Evolutionary conservation across 257 asterid species (phyloP).

Genomic region (Cynanchum wilfordii): DNA sequence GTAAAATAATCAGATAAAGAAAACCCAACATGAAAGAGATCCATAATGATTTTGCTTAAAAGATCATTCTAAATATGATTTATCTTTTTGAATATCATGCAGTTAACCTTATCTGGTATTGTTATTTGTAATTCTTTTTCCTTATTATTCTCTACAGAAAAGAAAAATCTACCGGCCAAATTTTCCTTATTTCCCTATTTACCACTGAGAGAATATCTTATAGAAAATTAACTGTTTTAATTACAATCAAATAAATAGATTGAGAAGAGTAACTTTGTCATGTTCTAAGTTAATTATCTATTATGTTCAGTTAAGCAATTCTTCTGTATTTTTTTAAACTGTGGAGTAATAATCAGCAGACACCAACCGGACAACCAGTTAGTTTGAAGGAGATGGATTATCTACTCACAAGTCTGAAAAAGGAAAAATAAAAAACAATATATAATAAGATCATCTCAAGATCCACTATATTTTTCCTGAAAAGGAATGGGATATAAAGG

Average conservation of each 20-base stretch:
- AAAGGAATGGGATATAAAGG: background rate
- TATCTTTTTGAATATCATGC: background rate
- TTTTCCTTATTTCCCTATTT: background rate
- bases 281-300: no score
- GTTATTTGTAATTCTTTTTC: background rate
- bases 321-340: background rate
- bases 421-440: background rate
- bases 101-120: background rate
- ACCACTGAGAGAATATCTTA: background rate
- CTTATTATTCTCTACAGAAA: background rate
- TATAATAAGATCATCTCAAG: background rate
- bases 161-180: background rate
- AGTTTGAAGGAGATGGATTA: slow-evolving; percentile 6
- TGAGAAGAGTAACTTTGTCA: background rate
- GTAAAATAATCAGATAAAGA: background rate
- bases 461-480: background rate
- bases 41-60: background rate
- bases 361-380: background rate
- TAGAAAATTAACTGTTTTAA: background rate
- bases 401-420: background rate
- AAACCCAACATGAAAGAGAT: background rate
- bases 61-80: background rate
- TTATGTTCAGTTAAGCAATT: background rate
- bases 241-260: background rate
- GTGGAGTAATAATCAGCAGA: background rate